Conservation (phyloP, 176 grass and related monocot genomes). For the Puccinellia tenuiflora region DNA sequence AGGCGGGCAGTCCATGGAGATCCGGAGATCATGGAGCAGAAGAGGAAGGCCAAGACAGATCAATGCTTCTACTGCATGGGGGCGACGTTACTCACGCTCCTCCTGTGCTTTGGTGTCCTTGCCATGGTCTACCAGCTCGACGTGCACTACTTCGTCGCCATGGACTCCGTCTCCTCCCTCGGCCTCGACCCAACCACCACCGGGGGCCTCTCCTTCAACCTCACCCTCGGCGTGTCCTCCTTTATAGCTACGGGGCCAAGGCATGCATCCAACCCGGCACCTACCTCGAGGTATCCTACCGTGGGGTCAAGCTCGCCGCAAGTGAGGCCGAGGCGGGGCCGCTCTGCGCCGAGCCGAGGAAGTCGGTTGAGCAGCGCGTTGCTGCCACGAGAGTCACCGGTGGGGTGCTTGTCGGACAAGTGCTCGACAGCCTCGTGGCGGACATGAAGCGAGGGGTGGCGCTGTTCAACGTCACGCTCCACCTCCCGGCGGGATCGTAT, state of each 20-base stretch:
- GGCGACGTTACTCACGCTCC: too few relatives aligned
- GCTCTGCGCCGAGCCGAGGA: not conserved
- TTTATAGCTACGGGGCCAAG: not conserved
- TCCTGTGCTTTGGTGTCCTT: not conserved
- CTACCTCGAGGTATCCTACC: not conserved
- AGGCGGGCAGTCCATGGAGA: not conserved
- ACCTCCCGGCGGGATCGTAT: too few relatives aligned
- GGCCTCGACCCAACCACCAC: not conserved
- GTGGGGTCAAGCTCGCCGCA: not conserved
- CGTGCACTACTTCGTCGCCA: not conserved
- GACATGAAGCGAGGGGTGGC: too few relatives aligned
- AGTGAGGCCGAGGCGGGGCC: not conserved
- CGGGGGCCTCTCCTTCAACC: not conserved
- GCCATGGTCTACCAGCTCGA: not conserved
- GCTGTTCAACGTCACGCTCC: too few relatives aligned
- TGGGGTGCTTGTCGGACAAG: not conserved
- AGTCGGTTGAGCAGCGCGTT: not conserved
- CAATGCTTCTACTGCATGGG: too few relatives aligned
- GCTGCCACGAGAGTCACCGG: not conserved
- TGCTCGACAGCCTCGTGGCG: too few relatives aligned
- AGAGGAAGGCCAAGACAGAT: not conserved
- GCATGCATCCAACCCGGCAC: not conserved
- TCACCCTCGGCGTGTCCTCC: not conserved
- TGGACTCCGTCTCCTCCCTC: not conserved
- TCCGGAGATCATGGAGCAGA: not conserved